Evolutionary conservation across 768 basidiomycete species (phyloP).

Genomic region (Boletus bicolor): DNA sequence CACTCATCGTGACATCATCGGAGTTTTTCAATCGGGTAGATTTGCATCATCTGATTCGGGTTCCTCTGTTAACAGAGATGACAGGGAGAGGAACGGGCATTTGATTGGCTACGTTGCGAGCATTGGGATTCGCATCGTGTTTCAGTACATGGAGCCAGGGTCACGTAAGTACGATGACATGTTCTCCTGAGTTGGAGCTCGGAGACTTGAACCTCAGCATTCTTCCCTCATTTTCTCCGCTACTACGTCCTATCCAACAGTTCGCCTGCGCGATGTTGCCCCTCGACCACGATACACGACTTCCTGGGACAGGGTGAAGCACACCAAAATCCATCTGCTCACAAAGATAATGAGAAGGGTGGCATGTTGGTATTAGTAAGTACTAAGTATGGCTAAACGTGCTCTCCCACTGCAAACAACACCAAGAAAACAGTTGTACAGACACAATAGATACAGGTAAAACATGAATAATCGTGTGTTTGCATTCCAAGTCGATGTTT

Average conservation of each 20-base stretch:
- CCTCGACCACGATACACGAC: conserved; percentile 31
- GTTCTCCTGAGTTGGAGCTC: not conserved
- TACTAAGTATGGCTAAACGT: not conserved
- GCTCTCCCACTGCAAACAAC: not conserved
- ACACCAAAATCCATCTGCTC: conserved; percentile 48
- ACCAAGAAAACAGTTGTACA: conserved; percentile 8
- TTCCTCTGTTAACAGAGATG: not conserved
- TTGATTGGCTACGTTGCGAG: not conserved
- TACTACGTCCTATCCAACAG: conserved; percentile 25
- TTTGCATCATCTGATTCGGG: no score
- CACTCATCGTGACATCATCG: no score
- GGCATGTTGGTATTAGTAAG: not conserved
- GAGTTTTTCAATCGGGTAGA: not conserved
- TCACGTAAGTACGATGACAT: not conserved
- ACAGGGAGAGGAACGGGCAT: not conserved
- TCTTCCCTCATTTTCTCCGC: not conserved
- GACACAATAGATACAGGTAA: conserved; percentile 14
- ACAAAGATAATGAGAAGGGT: conserved; percentile 14
- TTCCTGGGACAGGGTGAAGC: conserved; percentile 50
- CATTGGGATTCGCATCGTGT: not conserved
- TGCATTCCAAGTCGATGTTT: conserved; percentile 8
- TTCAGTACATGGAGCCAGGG: not conserved
- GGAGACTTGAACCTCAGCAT: not conserved
- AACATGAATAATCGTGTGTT: conserved; percentile 5
- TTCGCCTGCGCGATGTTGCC: conserved; percentile 43